phyloP scores from a whole-genome alignment of 345 rosid genomes.

The Physaria fendleri region DNA sequence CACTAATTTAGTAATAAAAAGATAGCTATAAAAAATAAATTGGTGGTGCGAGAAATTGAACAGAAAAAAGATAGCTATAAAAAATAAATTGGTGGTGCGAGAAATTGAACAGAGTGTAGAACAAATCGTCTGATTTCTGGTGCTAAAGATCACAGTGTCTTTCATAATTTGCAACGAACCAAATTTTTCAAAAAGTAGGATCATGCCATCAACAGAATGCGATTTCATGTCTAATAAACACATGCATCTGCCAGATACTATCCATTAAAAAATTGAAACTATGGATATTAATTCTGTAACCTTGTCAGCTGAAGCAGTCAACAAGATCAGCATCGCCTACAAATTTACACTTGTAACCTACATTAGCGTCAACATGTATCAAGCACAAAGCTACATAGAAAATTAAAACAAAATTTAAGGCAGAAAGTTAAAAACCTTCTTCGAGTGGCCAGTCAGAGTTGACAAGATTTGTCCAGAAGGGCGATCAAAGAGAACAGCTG shows the following conservation, averaged over 20 bases:
- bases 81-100: too few relatives aligned
- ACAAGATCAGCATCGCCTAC: conserved; percentile 54
- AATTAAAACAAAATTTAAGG: not conserved
- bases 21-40: too few relatives aligned
- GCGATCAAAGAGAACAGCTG: conserved; percentile 84
- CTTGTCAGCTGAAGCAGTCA: conserved; percentile 91
- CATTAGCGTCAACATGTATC: conserved; percentile 13
- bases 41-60: conserved; percentile 2
- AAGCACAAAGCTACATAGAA: not conserved
- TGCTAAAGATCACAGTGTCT: not conserved
- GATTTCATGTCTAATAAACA: conserved; percentile 23
- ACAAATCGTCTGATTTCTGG: not conserved
- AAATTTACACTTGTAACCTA: conserved; percentile 94
- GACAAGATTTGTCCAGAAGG: conserved; percentile 85
- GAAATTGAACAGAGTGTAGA: too few relatives aligned
- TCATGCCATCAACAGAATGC: too few relatives aligned
- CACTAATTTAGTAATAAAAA: too few relatives aligned
- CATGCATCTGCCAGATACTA: too few relatives aligned
- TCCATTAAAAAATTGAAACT: not conserved
- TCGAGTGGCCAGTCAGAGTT: conserved; percentile 86
- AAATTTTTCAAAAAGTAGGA: too few relatives aligned
- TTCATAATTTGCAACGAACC: not conserved
- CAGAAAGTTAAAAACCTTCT: conserved; percentile 50
- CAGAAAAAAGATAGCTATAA: conserved; percentile 36
- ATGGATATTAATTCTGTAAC: conserved; percentile 28